Base-by-base conservation (phyloP, 2,329 filamentous ascomycete species). In the Talaromyces rugulosus region DNA sequence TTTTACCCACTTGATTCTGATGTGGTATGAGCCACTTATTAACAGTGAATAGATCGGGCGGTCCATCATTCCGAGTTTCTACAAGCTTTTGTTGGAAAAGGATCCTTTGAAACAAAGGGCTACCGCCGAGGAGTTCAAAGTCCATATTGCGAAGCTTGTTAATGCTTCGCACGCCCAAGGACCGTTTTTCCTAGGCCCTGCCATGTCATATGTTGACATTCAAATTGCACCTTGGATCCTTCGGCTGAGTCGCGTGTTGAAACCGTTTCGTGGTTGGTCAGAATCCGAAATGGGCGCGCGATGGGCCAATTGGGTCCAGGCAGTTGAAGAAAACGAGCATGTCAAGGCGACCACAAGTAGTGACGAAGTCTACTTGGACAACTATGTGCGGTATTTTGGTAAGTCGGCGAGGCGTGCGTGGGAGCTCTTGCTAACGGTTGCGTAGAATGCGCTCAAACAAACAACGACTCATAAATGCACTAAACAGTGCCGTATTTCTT, bases 191-290 rank as follows among this genome's bases (percentile, higher is more conserved):
- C 81, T 83, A 66, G 86, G 86, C 7, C 66, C 73, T 0, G 67
- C 80, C 1, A 78, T 88, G 60, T 81, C 80, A 0, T 87, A 91
- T 60, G 90, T 93, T 0, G 89, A 93, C 66, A 81, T 92, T 16
- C 87, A 92, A 69, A 82, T 92, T 53, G 89, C 89, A 1, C 90
- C 90, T 0, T 93, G 91, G 82, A 83, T 91, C 14, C 71, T 92
- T 18, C 83, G 90, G 1, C 77, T 93, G 63, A 80, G 83, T n/a
- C 83, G 85, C 2, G 84, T 92, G 18, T 76, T 91, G 36, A 81
- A 84, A 56, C 84, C 86, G 16, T 87, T 89, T 65, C 80, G 87
- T 23, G 84, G 83, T 27, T 92, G 89, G 87, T 83, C 85, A 0
- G 84, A 86, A 28, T 83, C 87, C 0, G 82, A 87, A 64, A 80